Evolutionary conservation across 164 flowering plant species (phyloP).

Genomic region (Annona squamosa): DNA sequence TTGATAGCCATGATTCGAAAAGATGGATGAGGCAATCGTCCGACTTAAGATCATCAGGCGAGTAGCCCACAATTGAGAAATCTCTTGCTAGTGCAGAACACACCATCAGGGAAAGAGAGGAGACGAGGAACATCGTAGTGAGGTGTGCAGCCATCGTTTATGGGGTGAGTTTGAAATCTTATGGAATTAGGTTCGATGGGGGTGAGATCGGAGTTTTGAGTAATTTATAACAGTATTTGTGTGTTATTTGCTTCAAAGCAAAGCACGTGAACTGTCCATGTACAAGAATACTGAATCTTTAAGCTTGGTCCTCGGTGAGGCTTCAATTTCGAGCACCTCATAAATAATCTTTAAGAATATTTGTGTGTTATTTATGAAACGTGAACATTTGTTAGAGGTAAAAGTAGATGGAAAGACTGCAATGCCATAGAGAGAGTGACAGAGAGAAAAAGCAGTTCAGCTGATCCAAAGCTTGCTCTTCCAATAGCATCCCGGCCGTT

Average conservation of each 20-base stretch:
- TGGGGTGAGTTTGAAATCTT: background rate
- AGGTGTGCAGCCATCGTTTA: constrained; percentile 29
- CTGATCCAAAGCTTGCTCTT: too few species aligned
- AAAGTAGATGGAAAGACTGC: too few species aligned
- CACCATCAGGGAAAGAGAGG: constrained; percentile 14
- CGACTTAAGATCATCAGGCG: constrained; percentile 45
- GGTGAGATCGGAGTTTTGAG: background rate
- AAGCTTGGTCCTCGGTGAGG: constrained; percentile 33
- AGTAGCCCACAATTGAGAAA: constrained; percentile 65
- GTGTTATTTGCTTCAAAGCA: constrained; percentile 36
- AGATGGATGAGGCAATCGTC: constrained; percentile 48
- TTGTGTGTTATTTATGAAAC: too few species aligned
- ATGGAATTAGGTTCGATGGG: background rate
- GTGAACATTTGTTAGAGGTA: too few species aligned
- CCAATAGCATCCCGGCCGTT: too few species aligned
- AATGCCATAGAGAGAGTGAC: too few species aligned
- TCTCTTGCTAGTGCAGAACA: constrained; percentile 26
- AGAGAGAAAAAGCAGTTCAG: too few species aligned
- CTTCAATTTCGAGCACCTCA: background rate
- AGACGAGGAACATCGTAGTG: constrained; percentile 17
- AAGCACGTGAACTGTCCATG: constrained; percentile 17
- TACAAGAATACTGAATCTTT: constrained; percentile 28
- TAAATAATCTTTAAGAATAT: too few species aligned
- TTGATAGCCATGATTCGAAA: constrained; percentile 62
- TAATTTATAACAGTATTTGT: constrained; percentile 11